A percentile compares a stretch with the other conserved stretches of the same genome.
phyloP scores from a whole-genome alignment of 306 rosid genomes.

The Trifolium dubium region DNA sequence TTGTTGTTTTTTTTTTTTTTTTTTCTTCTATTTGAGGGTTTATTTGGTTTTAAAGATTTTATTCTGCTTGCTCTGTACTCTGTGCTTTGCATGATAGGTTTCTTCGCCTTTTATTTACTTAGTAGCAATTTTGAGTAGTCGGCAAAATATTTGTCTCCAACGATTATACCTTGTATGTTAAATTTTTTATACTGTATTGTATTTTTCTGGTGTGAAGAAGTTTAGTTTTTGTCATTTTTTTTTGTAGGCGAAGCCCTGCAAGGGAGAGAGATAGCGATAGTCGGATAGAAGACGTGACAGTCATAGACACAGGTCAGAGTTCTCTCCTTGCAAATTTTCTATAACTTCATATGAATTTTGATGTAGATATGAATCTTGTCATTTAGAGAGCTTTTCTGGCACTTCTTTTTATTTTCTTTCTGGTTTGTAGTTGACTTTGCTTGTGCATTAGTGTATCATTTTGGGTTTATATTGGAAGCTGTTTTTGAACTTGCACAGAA shows the following conservation, averaged over 20 bases:
- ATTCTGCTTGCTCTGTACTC: not conserved
- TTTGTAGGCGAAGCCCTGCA: constrained; percentile 82
- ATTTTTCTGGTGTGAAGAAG: constrained; percentile 4
- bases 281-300: constrained; percentile 88
- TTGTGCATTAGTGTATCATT: constrained; percentile 1
- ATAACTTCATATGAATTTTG: constrained; percentile 4
- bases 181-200: not conserved
- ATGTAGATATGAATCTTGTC: constrained; percentile 4
- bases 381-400: constrained; percentile 3
- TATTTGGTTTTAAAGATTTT: not conserved
- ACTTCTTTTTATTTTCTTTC: constrained; percentile 9
- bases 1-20: not conserved
- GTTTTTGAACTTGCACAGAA: constrained; percentile 36
- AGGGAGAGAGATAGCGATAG: constrained; percentile 90
- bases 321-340: constrained; percentile 28
- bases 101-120: not conserved
- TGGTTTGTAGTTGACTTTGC: constrained; percentile 23
- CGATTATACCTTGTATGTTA: not conserved
- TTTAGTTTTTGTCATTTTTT: not conserved
- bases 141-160: not conserved
- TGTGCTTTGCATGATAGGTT: not conserved
- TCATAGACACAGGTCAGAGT: constrained; percentile 81
- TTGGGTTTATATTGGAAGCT: constrained; percentile 58
- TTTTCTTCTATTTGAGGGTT: not conserved
- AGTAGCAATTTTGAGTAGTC: too few species aligned